Evolutionary conservation across 495 filamentous ascomycete species (phyloP).

Genomic region (Neurospora africana): DNA sequence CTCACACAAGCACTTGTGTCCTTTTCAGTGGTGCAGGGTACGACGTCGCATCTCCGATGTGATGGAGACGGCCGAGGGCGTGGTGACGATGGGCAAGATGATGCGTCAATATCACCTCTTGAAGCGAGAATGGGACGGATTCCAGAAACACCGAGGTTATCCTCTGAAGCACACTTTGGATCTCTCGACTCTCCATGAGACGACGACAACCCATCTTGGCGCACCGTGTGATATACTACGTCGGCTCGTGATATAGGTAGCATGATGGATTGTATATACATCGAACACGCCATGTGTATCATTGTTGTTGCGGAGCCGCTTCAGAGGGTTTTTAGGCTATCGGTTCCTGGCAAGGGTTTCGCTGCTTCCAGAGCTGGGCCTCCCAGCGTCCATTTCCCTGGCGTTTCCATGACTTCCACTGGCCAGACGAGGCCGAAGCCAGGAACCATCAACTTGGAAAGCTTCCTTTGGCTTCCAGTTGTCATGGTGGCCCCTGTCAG

Average conservation of each 20-base stretch:
- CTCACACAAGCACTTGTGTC: neutral
- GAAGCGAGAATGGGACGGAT: neutral
- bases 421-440: neutral
- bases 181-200: neutral
- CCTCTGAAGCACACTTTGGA: neutral
- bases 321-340: neutral
- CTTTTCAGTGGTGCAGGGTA: neutral
- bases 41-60: neutral
- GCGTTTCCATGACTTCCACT: neutral
- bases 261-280: neutral
- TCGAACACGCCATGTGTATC: neutral
- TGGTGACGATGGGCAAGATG: neutral
- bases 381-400: neutral
- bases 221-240: neutral
- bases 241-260: neutral
- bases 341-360: neutral
- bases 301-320: neutral
- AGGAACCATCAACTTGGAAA: neutral
- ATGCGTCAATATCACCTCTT: neutral
- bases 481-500: neutral
- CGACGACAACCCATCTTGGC: neutral
- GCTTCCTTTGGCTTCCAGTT: neutral
- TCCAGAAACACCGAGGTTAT: neutral
- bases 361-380: neutral
- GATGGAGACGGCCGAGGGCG: neutral